Percentiles rank a stretch among this genome's conserved stretches.
Evolutionary conservation across 352 stramenopile species (phyloP).

Genomic region (Thraustochytrium sp.): DNA sequence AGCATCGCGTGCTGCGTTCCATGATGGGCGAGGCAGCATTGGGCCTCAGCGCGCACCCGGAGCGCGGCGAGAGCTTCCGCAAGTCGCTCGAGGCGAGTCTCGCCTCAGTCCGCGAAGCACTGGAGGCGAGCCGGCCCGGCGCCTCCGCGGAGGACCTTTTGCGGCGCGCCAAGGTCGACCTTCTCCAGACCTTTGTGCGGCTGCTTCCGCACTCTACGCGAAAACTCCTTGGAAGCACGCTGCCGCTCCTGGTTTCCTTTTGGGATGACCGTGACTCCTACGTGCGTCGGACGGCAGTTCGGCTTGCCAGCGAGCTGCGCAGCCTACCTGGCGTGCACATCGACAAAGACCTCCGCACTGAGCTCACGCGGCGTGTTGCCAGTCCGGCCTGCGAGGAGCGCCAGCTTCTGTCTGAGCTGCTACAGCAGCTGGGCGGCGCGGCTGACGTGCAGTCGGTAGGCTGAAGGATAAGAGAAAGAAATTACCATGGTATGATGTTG

Average conservation of each 20-base stretch:
- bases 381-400: too few species aligned
- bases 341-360: too few species aligned
- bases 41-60: not conserved
- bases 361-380: too few species aligned
- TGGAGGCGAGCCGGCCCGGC: not conserved
- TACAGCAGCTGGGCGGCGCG: too few species aligned
- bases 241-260: not conserved
- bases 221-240: not conserved
- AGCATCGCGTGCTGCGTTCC: not conserved
- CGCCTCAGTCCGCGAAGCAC: not conserved
- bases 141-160: not conserved
- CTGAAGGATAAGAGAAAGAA: too few species aligned
- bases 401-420: too few species aligned
- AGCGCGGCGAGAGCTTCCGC: not conserved
- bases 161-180: slow-evolving; percentile 9
- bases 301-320: not conserved
- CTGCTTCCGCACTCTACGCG: not conserved
- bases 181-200: not conserved
- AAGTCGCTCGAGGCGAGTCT: not conserved
- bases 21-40: not conserved
- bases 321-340: not conserved
- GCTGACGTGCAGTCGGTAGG: too few species aligned
- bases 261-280: slow-evolving; percentile 25
- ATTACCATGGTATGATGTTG: too few species aligned
- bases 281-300: not conserved